Percentiles rank a stretch among this genome's conserved stretches.
Conservation (phyloP, 768 basidiomycete genomes). For the Porphyrellus cyaneotinctus region DNA sequence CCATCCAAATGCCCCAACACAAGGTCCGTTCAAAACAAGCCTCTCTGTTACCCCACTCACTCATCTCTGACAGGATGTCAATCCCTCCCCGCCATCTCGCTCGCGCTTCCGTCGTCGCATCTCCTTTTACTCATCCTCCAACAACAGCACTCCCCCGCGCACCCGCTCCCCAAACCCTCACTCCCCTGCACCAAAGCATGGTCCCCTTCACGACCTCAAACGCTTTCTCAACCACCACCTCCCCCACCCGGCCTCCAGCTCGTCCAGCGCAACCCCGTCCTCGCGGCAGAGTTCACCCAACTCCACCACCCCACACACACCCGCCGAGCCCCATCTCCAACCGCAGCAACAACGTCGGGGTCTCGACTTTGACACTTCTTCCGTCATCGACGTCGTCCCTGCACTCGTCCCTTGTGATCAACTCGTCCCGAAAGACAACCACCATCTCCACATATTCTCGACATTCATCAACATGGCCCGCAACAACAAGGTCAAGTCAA, state of each 20-base stretch:
- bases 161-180: background rate
- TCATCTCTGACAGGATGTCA: background rate
- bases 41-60: too few relatives aligned
- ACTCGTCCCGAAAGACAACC: slow-evolving; percentile 23
- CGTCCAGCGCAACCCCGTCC: slow-evolving; percentile 23
- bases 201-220: slow-evolving; percentile 88
- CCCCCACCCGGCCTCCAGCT: slow-evolving; percentile 21
- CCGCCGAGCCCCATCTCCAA: slow-evolving; percentile 30
- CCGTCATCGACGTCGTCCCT: slow-evolving; percentile 31
- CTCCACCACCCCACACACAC: slow-evolving; percentile 24
- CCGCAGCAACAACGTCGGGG: slow-evolving; percentile 36
- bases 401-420: slow-evolving; percentile 18
- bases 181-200: slow-evolving; percentile 36
- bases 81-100: slow-evolving; percentile 15
- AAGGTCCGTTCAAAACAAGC: background rate
- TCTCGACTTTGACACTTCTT: slow-evolving; percentile 34
- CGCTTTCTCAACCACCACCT: slow-evolving; percentile 89
- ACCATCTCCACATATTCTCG: slow-evolving; percentile 24
- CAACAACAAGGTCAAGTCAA: slow-evolving; percentile 28
- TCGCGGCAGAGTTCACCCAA: slow-evolving; percentile 26
- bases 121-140: slow-evolving; percentile 25
- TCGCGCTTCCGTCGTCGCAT: slow-evolving; percentile 26
- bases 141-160: background rate
- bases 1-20: background rate
- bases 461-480: slow-evolving; percentile 35